Base-by-base conservation (phyloP, 176 grass and related monocot species). In the Zoysia japonica region DNA sequence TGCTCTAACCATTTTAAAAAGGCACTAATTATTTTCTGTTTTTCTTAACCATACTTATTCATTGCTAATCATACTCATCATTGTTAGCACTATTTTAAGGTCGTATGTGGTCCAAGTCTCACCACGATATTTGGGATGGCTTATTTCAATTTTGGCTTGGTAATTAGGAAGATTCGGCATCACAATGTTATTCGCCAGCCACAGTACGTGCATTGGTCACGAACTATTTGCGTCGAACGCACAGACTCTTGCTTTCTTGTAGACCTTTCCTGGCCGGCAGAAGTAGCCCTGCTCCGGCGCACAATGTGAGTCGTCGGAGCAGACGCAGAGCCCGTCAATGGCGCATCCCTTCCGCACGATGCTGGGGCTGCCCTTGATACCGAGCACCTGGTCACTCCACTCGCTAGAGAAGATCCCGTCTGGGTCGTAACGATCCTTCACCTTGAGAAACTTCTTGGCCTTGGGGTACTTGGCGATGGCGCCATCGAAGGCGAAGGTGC, bases 371-470 rank as follows among this genome's bases (percentile, higher is more conserved):
- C 70, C 87, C 1, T 3, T 49, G 38, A 93, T 16, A 7, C 87
- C 91, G 3, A 93, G 87, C 81, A 93, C 87, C 38, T 88, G 86
- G 47, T 93, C 91, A 4, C 81, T 93, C 91, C 91, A 89, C 71
- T 93, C 91, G 54, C 86, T 87, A 17, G 87, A 93, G 91, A 93
- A 93, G 73, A 93, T 78, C 1, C 91, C 87, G 1, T 93, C 84
- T 3, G 72, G 69, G 20, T 93, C 91, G 40, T 74, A 90, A 75
- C 66, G n/a, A 3, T 19, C 64, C 82, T 83, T 90, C 2, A 84
- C 91, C 48, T 83, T 49, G 5, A 83, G 10, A 61, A 93, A 93
- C 66, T 65, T 35, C 2, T 4, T 9, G 7, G 77, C 81, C 2
- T 7, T 60, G 1, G 84, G 81, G 78, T 88, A 77, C 61, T 53